Evolutionary conservation across 306 rosid genomes (phyloP).

Genomic region (Mucuna pruriens): DNA sequence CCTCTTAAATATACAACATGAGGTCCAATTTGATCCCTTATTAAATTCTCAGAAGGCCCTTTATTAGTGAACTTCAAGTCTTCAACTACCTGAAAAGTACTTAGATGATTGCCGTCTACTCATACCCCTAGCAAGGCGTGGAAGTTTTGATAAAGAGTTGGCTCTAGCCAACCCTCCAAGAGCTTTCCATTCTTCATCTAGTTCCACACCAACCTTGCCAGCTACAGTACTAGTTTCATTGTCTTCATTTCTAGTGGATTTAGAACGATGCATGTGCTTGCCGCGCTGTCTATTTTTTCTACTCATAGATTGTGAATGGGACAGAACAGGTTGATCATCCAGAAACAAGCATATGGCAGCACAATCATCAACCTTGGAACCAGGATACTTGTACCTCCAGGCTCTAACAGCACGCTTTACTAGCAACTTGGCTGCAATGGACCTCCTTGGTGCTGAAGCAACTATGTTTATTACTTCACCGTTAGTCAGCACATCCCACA

Average conservation of each 20-base stretch:
- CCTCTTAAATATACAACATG: slow-evolving; percentile 26
- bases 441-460: slow-evolving; percentile 66
- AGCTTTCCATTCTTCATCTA: slow-evolving; percentile 53
- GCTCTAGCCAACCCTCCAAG: slow-evolving; percentile 58
- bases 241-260: slow-evolving; percentile 36
- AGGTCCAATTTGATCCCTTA: neutral
- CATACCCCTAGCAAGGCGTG: slow-evolving; percentile 40
- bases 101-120: slow-evolving; percentile 42
- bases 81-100: slow-evolving; percentile 33
- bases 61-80: slow-evolving; percentile 32
- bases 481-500: slow-evolving; percentile 92
- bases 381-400: slow-evolving; percentile 70
- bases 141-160: slow-evolving; percentile 52
- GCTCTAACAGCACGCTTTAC: slow-evolving; percentile 68
- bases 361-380: slow-evolving; percentile 73
- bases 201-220: slow-evolving; percentile 1
- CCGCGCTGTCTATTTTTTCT: slow-evolving; percentile 18
- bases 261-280: slow-evolving; percentile 36
- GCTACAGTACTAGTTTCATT: slow-evolving; percentile 33
- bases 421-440: slow-evolving; percentile 68
- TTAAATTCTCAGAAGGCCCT: slow-evolving; percentile 2
- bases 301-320: slow-evolving; percentile 15
- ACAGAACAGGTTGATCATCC: slow-evolving; percentile 43
- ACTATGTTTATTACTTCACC: slow-evolving; percentile 76
- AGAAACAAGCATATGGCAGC: slow-evolving; percentile 74